Base-by-base conservation (phyloP, 179 eudicot genomes). In the Camellia oleifera region DNA sequence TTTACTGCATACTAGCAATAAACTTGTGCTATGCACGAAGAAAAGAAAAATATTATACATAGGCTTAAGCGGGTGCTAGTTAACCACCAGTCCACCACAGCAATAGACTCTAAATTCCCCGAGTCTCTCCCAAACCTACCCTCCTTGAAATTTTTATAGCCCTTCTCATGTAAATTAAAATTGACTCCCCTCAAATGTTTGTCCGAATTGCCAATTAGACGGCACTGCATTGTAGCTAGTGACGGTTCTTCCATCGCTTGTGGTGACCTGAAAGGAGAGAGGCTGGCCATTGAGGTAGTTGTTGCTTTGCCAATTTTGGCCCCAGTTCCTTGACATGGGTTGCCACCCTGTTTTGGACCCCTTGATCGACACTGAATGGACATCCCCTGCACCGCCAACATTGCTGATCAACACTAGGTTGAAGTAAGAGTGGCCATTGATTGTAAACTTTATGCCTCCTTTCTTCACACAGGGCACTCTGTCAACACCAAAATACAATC, bases 371-470 rank as follows among this genome's bases (percentile, higher is more conserved):
- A 87, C 91, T 0, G 83, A 44, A 18, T 83, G 89, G 40, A 88
- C 87, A 60, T 88, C 91, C 2, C 91, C 91, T 7, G 90, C 88
- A 1, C 92, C 88, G 8, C 75, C 92, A 18, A 89, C 90, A 60
- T 89, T 89, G 68, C 85, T 84, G 69, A 89, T 74, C 14, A 86
- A 63, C n/a, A 89, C 85, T 9, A 88, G 54, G 87, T 89, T 89
- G 89, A 86, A 89, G 87, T 83, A 89, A 0, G 89, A 86, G 87
- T 86, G 88, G 7, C 92, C 92, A 32, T 86, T 89, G 77, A 89
- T 81, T 45, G 92, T 89, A 80, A 89, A 89, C 82, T 89, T 82
- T 23, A 89, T 83, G 45, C 92, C 92, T 56, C 92, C 89, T 68
- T 80, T 89, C 81, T 82, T 87, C 56, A 75, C 73, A 57, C 92